Evolutionary conservation across 345 rosid genomes (phyloP), one percentile per base, ranked within the genome.

Genomic region (Microthlaspi erraticum): DNA sequence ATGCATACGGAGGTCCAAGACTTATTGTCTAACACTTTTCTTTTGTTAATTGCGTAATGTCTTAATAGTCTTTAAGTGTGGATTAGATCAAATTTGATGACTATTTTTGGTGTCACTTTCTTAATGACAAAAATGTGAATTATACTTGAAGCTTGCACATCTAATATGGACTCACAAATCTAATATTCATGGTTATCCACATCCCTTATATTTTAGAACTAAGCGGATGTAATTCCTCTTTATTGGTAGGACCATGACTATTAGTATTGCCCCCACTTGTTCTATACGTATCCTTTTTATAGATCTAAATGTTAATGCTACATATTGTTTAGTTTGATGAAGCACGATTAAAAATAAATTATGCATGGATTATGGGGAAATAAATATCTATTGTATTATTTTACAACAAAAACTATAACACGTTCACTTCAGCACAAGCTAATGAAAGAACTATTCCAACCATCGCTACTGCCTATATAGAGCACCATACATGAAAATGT

Each of bases 191-290:
- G 33, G n/a, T 10, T 50, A 16, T 50, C 33, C 8, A 10, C 23
- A 52, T 52, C 34, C 57, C 36, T 31, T 14, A 53, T 54, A 54
- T 54, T 13, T 54, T 31, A 54, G 10, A 54, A 8, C 7, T 31
- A 54, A 9, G 38, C 31, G 38, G 4, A 32, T 7, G 32, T 39
- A 52, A 13, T 31, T 53, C n/a, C 10, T 29, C 18, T 31, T 31
- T 52, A 52, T 31, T 53, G n/a, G 59, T 31, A 53, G 7, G 41
- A 54, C 41, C 16, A 41, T 41, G 45, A 41, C 45, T 20, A 31
- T 53, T 31, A 41, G 16, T 20, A 31, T 31, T 20, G n/a, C n/a
- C 20, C 66, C 10, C 23, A 60, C 14, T 43, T 42, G 38, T 14
- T 60, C 26, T 53, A 41, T 60, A 53, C n/a, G 5, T 8, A 53